Evolutionary conservation across 257 asterid genomes (phyloP), one percentile per base, ranked within the genome.

Genomic region (Rauvolfia tetraphylla): DNA sequence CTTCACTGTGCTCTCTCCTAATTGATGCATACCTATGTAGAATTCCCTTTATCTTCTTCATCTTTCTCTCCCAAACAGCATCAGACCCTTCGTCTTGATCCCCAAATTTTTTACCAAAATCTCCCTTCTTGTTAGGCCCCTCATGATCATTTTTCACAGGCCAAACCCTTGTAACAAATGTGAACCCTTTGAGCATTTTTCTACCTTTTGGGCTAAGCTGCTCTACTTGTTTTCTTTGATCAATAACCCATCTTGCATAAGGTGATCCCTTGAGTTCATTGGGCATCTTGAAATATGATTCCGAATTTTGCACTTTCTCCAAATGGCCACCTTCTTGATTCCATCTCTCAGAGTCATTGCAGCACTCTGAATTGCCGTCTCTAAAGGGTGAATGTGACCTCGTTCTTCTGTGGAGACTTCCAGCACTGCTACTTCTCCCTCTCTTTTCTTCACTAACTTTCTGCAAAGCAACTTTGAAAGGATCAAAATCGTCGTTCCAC

Each of bases 231-330:
- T 85, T 81, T 4, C 83, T 81, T 70, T 89, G 91, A 56, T 86
- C 85, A 5, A 84, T 76, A 31, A 89, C 92, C 87, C 88, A 90
- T 78, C 95, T 88, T 53, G 95, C 92, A 49, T 90, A 90, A 4
- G 83, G 85, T 23, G 92, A 87, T 53, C 97, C 96, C 71, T 89
- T 92, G 73, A 87, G 85, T 70, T 90, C 90, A 72, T 79, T 75
- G 1, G 87, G 93, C 65, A 85, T 79, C 42, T 81, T 80, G 46
- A 61, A 54, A 53, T 80, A 81, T 25, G 80, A 74, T 31, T 61
- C 33, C 10, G 75, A 79, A 65, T 49, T 36, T 69, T 81, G 81
- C 72, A 49, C 63, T 11, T 79, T 58, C 71, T 82, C 76, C 54
- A 75, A 49, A 42, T 49, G 71, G n/a, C n/a, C n/a, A 51, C 66